Base-by-base conservation (phyloP, 163 green algal genomes). In the Chloromonas sp. region DNA sequence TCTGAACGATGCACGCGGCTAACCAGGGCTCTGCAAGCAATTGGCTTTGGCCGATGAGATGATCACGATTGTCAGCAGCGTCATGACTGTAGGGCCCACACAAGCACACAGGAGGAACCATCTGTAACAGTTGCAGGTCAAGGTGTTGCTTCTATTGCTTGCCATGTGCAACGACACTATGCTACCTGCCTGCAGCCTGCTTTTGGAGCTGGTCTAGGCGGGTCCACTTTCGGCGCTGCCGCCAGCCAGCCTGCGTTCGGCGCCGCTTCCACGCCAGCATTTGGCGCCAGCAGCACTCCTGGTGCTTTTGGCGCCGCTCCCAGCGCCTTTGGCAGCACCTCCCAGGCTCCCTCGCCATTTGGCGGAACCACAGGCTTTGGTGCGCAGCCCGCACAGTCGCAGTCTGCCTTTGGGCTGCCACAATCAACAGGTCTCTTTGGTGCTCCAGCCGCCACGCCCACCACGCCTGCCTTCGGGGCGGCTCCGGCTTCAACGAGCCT, bases 181-280 rank as follows among this genome's bases (percentile, higher is more conserved):
- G 36, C 36, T 36, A 36, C 36, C 36, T 36, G 36, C 36, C 36
- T 36, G 36, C 36, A 36, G 36, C 36, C 36, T 36, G 36, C 36
- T 36, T 36, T 36, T 36, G 36, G 36, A 36, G 36, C 36, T 36
- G 36, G 36, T 36, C 36, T 36, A 36, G 36, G 36, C 36, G 36
- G 36, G 36, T 36, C 36, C 36, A 36, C 36, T 36, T 36, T 36
- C 36, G 36, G 36, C 36, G 36, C 36, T 36, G 36, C 86, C 2
- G 81, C 79, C 60, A 83, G 77, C 5, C 78, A 88, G 58, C 86
- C 87, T 0, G 89, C 85, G 0, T 94, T 94, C 86, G 92, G 90
- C 0, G 66, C 66, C 66, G 66, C 86, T 59, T 71, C 83, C 71
- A 74, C 3, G 14, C 3, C 77, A 60, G 11, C 14, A 58, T 85